Conservation (phyloP, 169 alveolate genomes). For the Cryptosporidium tyzzeri region DNA sequence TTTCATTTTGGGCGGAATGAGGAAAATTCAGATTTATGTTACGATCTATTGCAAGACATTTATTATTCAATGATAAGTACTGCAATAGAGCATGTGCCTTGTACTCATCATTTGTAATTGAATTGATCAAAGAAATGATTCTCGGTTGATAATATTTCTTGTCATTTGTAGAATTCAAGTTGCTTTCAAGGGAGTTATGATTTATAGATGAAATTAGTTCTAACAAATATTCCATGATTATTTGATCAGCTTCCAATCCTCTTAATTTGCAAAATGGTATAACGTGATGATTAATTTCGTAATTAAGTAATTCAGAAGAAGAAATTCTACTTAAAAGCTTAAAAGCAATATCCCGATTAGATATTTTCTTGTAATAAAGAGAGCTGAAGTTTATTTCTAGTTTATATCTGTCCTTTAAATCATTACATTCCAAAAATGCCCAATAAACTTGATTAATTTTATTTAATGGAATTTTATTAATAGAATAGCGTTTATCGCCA, state of each 20-base stretch:
- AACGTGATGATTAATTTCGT: constrained; percentile 51
- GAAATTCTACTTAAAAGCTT: constrained; percentile 29
- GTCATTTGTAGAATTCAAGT: background rate
- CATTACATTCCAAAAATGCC: constrained; percentile 59
- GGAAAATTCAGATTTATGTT: constrained; percentile 3
- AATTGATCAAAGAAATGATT: constrained; percentile 41
- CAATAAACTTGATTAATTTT: constrained; percentile 38
- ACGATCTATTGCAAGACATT: background rate
- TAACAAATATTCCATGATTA: constrained; percentile 26
- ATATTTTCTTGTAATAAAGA: constrained; percentile 15
- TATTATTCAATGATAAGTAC: constrained; percentile 25
- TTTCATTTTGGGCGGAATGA: background rate
- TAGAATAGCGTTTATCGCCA: constrained; percentile 48
- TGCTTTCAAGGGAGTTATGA: background rate
- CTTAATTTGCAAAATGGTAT: constrained; percentile 63
- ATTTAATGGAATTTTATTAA: constrained; percentile 8
- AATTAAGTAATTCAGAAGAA: constrained; percentile 22
- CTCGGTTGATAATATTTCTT: constrained; percentile 29
- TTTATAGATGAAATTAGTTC: constrained; percentile 33
- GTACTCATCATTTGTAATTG: constrained; percentile 45
- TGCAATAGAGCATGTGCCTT: constrained; percentile 39
- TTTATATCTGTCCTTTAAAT: constrained; percentile 38
- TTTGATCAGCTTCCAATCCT: constrained; percentile 46
- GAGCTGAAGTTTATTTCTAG: constrained; percentile 23
- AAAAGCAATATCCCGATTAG: constrained; percentile 37